A percentile compares a stretch with the other conserved stretches of the same genome.
Conservation (phyloP, 257 asterid genomes). For the Primulina huaijiensis region DNA sequence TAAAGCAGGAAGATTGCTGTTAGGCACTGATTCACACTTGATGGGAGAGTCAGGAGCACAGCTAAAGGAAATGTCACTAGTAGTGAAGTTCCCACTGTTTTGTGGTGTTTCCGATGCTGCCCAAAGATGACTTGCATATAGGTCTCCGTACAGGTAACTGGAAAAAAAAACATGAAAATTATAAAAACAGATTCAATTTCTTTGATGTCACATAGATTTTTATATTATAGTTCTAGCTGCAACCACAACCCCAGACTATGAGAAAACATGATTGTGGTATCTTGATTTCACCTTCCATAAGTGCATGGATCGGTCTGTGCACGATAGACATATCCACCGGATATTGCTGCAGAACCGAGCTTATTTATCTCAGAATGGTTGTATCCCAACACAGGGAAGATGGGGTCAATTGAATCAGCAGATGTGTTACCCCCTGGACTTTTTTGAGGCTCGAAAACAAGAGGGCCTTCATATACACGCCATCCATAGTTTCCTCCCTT, state of each 20-base stretch:
- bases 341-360: conserved; percentile 84
- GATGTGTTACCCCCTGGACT: conserved; percentile 65
- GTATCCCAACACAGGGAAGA: conserved; percentile 77
- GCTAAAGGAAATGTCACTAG: conserved; percentile 50
- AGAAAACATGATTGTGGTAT: conserved; percentile 11
- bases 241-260: background rate
- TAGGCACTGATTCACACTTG: conserved; percentile 61
- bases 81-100: conserved; percentile 76
- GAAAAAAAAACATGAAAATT: conserved; percentile 15
- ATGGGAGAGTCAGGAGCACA: conserved; percentile 85
- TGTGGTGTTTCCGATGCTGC: conserved; percentile 71
- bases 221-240: background rate
- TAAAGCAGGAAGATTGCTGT: conserved; percentile 66
- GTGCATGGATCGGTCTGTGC: conserved; percentile 81
- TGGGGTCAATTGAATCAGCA: conserved; percentile 48
- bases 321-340: conserved; percentile 83
- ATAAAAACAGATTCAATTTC: background rate
- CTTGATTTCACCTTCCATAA: conserved; percentile 67
- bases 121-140: conserved; percentile 71
- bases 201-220: background rate
- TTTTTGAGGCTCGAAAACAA: conserved; percentile 41
- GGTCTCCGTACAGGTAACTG: conserved; percentile 89
- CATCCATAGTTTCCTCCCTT: conserved; percentile 97
- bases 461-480: conserved; percentile 82
- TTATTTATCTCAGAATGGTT: conserved; percentile 58